phyloP scores from a whole-genome alignment of 2,329 filamentous ascomycete genomes.

The Apiospora pterosperma region DNA sequence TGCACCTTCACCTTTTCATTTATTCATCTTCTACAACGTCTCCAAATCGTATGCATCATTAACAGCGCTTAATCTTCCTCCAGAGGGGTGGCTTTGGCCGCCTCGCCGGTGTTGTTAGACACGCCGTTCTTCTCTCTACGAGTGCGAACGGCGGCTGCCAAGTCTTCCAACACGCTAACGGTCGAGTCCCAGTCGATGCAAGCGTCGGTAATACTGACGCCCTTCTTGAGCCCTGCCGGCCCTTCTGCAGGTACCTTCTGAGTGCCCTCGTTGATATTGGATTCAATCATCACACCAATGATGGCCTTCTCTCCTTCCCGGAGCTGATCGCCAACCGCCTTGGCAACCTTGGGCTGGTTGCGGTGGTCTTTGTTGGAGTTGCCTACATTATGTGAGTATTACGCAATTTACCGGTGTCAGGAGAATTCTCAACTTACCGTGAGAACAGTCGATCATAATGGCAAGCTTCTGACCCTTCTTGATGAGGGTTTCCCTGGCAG shows the following conservation, averaged over 20 bases:
- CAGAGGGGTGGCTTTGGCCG: slow-evolving; percentile 41
- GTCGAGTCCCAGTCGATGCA: slow-evolving; percentile 94
- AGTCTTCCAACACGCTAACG: slow-evolving; percentile 74
- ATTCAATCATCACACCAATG: slow-evolving; percentile 98
- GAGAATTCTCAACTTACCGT: slow-evolving; percentile 56
- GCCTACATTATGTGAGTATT: slow-evolving; percentile 43
- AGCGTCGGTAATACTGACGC: slow-evolving; percentile 92
- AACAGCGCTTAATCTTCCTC: slow-evolving; percentile 44
- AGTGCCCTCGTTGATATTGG: slow-evolving; percentile 88
- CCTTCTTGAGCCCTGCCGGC: slow-evolving; percentile 73
- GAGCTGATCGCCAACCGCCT: slow-evolving; percentile 78
- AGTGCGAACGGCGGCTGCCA: slow-evolving; percentile 78
- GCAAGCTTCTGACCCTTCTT: slow-evolving; percentile 84
- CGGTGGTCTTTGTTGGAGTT: slow-evolving; percentile 98
- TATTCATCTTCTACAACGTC: background rate
- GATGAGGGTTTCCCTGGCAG: slow-evolving; percentile 71
- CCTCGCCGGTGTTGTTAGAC: slow-evolving; percentile 24
- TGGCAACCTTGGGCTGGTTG: slow-evolving; percentile 93
- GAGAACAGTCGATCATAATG: slow-evolving; percentile 98
- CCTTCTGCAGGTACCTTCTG: slow-evolving; percentile 87
- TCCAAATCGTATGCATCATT: background rate
- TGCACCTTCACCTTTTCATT: background rate
- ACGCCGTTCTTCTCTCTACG: slow-evolving; percentile 57
- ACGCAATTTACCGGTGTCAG: too few species aligned
- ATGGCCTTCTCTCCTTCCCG: slow-evolving; percentile 83